Conservation (phyloP, 768 basidiomycete genomes). For the Suillus ampliporus region DNA sequence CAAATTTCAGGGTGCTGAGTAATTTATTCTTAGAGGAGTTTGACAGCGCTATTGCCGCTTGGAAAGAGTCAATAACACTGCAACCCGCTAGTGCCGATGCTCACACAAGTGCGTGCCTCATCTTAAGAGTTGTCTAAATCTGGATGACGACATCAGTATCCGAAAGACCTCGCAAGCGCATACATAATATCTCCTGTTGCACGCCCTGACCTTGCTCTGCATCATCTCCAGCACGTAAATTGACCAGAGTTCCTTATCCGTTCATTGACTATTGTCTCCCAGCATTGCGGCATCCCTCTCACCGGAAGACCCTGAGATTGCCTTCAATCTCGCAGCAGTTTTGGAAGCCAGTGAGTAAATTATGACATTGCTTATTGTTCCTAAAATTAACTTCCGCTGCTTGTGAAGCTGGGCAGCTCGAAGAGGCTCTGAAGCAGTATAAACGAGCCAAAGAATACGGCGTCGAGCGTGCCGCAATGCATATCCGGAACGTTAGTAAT, state of each 20-base stretch:
- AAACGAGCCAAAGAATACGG: conserved; percentile 78
- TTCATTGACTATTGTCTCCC: conserved; percentile 39
- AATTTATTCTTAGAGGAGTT: conserved; percentile 69
- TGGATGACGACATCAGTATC: conserved; percentile 28
- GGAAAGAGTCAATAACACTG: conserved; percentile 83
- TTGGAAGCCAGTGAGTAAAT: conserved; percentile 79
- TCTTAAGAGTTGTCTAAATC: conserved; percentile 21
- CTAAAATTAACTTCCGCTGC: conserved; percentile 36
- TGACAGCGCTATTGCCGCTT: conserved; percentile 82
- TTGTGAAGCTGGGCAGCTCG: conserved; percentile 71
- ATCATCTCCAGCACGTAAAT: conserved; percentile 74
- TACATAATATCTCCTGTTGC: conserved; percentile 83
- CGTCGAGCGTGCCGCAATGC: conserved; percentile 80
- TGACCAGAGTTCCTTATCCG: conserved; percentile 34
- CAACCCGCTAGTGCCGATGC: conserved; percentile 87
- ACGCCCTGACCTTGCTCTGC: conserved; percentile 84
- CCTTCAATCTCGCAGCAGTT: conserved; percentile 90
- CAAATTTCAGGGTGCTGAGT: conserved; percentile 21
- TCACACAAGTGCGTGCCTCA: conserved; percentile 73
- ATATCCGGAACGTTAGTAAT: conserved; percentile 77
- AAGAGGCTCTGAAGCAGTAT: conserved; percentile 83
- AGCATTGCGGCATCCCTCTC: conserved; percentile 84
- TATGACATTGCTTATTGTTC: conserved; percentile 39
- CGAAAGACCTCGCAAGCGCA: conserved; percentile 83
- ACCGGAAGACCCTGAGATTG: conserved; percentile 90